A percentile compares a stretch with the other conserved stretches of the same genome.
phyloP scores from a whole-genome alignment of 352 stramenopile genomes.

The Chrysophaeum taylorii region DNA sequence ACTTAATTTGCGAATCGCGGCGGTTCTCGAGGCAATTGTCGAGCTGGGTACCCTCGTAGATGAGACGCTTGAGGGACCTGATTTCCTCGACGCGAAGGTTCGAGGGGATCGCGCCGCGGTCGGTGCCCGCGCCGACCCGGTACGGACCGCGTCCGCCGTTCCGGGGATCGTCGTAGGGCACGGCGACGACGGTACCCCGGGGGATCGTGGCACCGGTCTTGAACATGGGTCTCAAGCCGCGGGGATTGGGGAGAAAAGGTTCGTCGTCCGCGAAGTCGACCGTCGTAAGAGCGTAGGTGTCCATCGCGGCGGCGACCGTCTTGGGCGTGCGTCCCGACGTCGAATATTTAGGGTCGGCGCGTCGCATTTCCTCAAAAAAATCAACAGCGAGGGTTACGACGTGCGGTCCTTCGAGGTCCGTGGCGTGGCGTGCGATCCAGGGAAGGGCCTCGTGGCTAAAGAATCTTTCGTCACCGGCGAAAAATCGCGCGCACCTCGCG shows the following conservation, averaged over 20 bases:
- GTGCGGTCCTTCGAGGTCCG: background rate
- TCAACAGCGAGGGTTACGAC: background rate
- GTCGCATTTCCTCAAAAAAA: background rate
- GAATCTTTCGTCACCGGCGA: background rate
- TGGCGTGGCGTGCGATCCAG: background rate
- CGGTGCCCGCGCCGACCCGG: background rate
- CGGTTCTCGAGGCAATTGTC: conserved; percentile 12
- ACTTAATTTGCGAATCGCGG: background rate
- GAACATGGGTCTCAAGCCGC: conserved; percentile 1
- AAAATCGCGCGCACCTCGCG: background rate
- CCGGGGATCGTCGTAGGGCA: background rate
- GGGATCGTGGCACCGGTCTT: background rate
- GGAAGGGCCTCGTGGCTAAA: background rate
- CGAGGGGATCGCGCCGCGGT: background rate
- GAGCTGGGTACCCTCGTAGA: conserved; percentile 3
- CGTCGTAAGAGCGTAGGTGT: background rate
- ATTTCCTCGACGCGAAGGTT: conserved; percentile 6
- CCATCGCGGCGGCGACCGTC: background rate
- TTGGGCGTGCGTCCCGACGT: background rate
- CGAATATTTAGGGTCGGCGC: background rate
- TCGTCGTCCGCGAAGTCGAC: conserved; percentile 5
- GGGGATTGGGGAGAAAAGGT: background rate
- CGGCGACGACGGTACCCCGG: background rate
- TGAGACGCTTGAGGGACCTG: background rate
- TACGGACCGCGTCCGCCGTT: conserved; percentile 1